A percentile compares a stretch with the other conserved stretches of the same genome.
Conservation (phyloP, 352 stramenopile genomes). For the Phytophthora podocarpi region DNA sequence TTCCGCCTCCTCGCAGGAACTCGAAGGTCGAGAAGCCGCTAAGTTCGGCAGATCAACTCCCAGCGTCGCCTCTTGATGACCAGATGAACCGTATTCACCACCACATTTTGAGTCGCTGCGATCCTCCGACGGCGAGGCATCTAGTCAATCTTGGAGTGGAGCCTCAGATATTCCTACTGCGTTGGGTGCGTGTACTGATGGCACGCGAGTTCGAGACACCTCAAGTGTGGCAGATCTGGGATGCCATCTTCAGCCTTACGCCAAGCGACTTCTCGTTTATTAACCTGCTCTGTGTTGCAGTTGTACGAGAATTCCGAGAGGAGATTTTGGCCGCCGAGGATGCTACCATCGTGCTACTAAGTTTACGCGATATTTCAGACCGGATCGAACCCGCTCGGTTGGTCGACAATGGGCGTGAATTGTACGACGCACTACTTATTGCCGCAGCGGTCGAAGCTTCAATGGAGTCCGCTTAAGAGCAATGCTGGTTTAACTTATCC, state of each 20-base stretch:
- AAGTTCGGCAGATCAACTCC: conserved; percentile 38
- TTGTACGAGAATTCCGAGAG: conserved; percentile 65
- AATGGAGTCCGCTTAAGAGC: conserved; percentile 21
- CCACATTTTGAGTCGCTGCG: conserved; percentile 64
- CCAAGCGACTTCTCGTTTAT: conserved; percentile 78
- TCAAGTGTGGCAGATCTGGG: conserved; percentile 83
- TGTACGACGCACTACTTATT: conserved; percentile 73
- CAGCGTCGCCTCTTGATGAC: conserved; percentile 57
- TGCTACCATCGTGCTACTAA: conserved; percentile 57
- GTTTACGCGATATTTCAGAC: conserved; percentile 59
- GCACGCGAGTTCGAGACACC: conserved; percentile 72
- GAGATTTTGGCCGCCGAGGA: conserved; percentile 72
- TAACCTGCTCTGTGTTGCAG: conserved; percentile 77
- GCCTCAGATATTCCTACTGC: conserved; percentile 75
- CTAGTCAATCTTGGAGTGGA: conserved; percentile 55
- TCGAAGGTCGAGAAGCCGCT: conserved; percentile 29
- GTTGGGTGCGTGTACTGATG: conserved; percentile 81
- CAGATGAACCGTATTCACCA: conserved; percentile 81
- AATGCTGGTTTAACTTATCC: conserved; percentile 20
- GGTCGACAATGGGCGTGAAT: conserved; percentile 60
- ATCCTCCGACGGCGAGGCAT: conserved; percentile 63
- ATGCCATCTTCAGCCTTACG: conserved; percentile 78
- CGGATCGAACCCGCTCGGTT: conserved; percentile 54
- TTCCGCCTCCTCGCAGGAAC: conserved; percentile 8
- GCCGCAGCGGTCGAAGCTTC: conserved; percentile 62